phyloP scores from a whole-genome alignment of 2,329 filamentous ascomycete genomes.

The Talaromyces atroroseus region DNA sequence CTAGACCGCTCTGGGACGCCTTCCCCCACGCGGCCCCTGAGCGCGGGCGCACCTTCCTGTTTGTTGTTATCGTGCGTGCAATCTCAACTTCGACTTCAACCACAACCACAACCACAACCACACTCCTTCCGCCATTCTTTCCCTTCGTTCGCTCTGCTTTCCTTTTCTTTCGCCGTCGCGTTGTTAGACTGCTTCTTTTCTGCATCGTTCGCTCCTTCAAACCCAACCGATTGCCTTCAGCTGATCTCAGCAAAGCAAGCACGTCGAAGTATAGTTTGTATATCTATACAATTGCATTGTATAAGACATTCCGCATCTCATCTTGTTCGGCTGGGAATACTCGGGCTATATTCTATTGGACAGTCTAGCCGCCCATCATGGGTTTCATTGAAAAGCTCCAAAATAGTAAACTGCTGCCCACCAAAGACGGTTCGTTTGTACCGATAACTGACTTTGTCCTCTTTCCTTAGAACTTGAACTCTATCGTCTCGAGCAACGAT shows the following conservation, averaged over 20 bases:
- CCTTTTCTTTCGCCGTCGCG: neutral
- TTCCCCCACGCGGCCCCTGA: neutral
- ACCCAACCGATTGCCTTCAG: no score
- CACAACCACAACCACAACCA: no score
- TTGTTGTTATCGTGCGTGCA: no score
- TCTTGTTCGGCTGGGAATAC: neutral
- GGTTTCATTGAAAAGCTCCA: constrained; percentile 48
- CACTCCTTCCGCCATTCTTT: neutral
- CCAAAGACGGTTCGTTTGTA: no score
- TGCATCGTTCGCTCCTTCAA: neutral
- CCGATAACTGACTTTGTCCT: neutral
- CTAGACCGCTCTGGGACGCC: neutral
- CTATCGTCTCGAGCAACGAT: constrained; percentile 90
- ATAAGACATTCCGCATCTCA: neutral
- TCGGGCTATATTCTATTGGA: neutral
- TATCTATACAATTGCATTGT: neutral
- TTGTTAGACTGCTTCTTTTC: no score
- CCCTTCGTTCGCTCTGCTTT: neutral
- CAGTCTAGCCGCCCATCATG: constrained; percentile 26
- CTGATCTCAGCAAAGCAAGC: neutral
- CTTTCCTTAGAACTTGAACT: constrained; percentile 64
- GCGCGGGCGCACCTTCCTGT: neutral
- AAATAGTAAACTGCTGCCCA: constrained; percentile 36
- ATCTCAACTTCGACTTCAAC: no score
- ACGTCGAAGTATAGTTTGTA: neutral